These are phyloP conservation scores for Fusarium fujikuroi DNA, from an alignment of 2,329 filamentous ascomycete species.

Conservation along the genomic window DNA sequence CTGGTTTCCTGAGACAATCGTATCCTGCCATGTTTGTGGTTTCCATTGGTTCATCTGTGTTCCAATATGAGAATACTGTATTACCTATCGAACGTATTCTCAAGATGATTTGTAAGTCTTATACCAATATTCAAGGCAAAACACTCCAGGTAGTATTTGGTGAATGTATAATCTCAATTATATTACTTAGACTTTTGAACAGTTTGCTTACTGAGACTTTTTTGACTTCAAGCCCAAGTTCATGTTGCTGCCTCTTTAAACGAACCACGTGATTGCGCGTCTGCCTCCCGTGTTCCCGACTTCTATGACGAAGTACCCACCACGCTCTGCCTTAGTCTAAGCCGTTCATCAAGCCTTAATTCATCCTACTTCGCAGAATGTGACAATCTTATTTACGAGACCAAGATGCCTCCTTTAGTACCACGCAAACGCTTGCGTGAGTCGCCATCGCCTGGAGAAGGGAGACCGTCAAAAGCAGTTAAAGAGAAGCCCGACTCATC, in stretches of 20 bases:
- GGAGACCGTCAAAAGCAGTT: slow-evolving; percentile 43
- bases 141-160: background rate
- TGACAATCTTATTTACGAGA: slow-evolving; percentile 11
- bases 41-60: background rate
- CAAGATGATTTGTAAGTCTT: background rate
- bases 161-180: background rate
- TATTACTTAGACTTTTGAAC: background rate
- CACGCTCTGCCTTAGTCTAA: background rate
- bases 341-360: background rate
- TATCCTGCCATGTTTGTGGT: background rate
- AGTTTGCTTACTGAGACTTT: background rate
- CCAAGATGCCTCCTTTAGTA: slow-evolving; percentile 73
- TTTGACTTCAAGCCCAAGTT: background rate
- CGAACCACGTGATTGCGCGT: slow-evolving; percentile 22
- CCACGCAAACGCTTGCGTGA: slow-evolving; percentile 72
- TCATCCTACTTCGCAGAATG: slow-evolving; percentile 17
- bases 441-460: slow-evolving; percentile 50
- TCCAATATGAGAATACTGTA: background rate
- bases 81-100: no score
- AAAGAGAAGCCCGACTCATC: slow-evolving; percentile 36
- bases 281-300: background rate
- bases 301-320: slow-evolving; percentile 33
- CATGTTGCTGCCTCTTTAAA: background rate
- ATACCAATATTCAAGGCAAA: background rate
- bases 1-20: background rate